Evolutionary conservation across 2,329 filamentous ascomycete genomes (phyloP), one percentile per base, ranked within the genome.

Genomic region (Neonectria magnoliae): DNA sequence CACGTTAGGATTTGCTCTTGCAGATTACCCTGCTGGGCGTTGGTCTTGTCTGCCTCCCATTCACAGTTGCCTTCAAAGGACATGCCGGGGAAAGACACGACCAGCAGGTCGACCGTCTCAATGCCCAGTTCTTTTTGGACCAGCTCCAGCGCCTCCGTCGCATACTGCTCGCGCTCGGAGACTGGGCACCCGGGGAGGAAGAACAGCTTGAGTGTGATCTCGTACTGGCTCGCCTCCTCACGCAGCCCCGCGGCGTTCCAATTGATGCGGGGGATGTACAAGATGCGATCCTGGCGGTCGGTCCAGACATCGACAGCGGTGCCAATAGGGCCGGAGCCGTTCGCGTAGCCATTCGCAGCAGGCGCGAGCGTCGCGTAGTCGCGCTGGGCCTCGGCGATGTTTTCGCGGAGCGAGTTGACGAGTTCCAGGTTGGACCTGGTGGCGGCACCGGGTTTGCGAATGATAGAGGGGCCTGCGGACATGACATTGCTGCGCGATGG

Each of bases 181-280:
- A 88, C 81, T 10, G 90, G 85, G 57, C 93, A 87, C 18, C 87
- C 88, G 1, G 93, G 91, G 29, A 98, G 86, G 79, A 96, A 97
- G 83, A 99, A 99, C 22, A 99, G 82, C 81, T 99, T 99, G 66
- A 96, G 91, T 1, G 95, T 98, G 75, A 98, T 94, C 76, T 98
- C 94, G 82, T 99, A 99, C 71, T 94, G 90, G 64, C 87, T 84
- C 27, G 91, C 85, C 71, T 97, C 94, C 76, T 99, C 96, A 33
- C 88, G 85, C 50, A 99, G 83, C 0, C 91, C 91, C 4, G 88
- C 88, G 31, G 87, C 81, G 13, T 87, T 83, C 84, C 91, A 92
- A 78, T 93, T 88, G 76, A 95, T 88, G 44, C 91, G 87, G 51
- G 95, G 95, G 44, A 98, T 87, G 76, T 91, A 95, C 50, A 95